Conservation (phyloP, 1,139 yeast species). For the Hanseniaspora sp. region DNA sequence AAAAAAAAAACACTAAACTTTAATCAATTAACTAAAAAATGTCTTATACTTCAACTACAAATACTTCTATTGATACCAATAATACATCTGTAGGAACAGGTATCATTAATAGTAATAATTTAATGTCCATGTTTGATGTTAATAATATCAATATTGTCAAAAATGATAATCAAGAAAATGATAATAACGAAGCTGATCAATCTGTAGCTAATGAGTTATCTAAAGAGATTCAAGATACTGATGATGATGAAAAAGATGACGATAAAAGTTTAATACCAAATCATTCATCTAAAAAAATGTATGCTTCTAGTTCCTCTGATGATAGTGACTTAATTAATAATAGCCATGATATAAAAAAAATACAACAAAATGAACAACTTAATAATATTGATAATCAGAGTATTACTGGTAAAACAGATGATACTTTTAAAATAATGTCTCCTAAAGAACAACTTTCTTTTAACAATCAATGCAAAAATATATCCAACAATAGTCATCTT, state of each 20-base stretch:
- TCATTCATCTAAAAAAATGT: not conserved
- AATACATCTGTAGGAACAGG: not conserved
- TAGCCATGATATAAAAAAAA: not conserved
- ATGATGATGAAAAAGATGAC: not conserved
- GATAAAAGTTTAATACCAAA: not conserved
- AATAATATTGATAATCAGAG: no score
- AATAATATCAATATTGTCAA: not conserved
- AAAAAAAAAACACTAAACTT: no score
- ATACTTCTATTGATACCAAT: not conserved
- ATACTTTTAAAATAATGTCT: no score
- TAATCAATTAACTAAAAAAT: not conserved
- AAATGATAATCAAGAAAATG: not conserved
- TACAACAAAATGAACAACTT: no score
- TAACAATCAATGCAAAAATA: no score
- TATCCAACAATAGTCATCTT: not conserved
- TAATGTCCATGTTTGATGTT: conserved; percentile 1
- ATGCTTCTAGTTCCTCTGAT: not conserved
- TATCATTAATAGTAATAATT: not conserved
- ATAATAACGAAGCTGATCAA: not conserved
- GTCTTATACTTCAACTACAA: not conserved
- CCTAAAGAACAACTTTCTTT: no score
- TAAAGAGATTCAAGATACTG: not conserved
- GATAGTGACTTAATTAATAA: not conserved
- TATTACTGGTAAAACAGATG: no score
- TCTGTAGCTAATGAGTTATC: not conserved